Conservation (phyloP, 352 stramenopile species). For the Globisporangium ultimum region DNA sequence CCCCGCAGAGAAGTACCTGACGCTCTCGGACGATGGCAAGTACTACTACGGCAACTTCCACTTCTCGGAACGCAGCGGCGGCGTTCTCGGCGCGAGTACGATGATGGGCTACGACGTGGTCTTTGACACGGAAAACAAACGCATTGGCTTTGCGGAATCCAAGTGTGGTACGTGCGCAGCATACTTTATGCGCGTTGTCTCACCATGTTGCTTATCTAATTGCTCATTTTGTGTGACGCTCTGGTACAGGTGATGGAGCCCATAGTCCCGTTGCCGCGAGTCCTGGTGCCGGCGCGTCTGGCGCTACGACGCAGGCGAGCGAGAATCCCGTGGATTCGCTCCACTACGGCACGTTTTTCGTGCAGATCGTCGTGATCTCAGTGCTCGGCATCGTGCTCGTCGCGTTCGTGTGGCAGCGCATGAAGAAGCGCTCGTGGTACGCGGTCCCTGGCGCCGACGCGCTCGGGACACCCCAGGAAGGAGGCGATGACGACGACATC, state of each 20-base stretch:
- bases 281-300: slow-evolving; percentile 2
- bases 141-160: slow-evolving; percentile 77
- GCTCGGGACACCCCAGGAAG: slow-evolving; percentile 12
- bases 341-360: slow-evolving; percentile 36
- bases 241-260: not conserved
- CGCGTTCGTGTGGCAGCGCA: slow-evolving; percentile 47
- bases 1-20: slow-evolving; percentile 62
- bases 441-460: slow-evolving; percentile 42
- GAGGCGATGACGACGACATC: slow-evolving; percentile 4
- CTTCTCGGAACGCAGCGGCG: slow-evolving; percentile 74
- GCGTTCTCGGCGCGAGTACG: slow-evolving; percentile 70
- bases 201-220: too few relatives aligned
- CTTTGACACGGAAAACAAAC: slow-evolving; percentile 73
- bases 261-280: not conserved
- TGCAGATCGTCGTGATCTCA: slow-evolving; percentile 46
- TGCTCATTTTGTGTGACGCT: not conserved
- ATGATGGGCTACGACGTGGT: slow-evolving; percentile 87
- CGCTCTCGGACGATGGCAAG: slow-evolving; percentile 34
- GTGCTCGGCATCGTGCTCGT: slow-evolving; percentile 51
- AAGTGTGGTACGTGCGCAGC: slow-evolving; percentile 39
- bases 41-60: slow-evolving; percentile 78
- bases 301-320: slow-evolving; percentile 1
- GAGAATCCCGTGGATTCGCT: slow-evolving; percentile 13
- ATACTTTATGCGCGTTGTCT: too few relatives aligned
- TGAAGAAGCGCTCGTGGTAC: slow-evolving; percentile 44